phyloP scores from a whole-genome alignment of 192 early-diverging fungal species.

The Chytriomyces confervae region DNA sequence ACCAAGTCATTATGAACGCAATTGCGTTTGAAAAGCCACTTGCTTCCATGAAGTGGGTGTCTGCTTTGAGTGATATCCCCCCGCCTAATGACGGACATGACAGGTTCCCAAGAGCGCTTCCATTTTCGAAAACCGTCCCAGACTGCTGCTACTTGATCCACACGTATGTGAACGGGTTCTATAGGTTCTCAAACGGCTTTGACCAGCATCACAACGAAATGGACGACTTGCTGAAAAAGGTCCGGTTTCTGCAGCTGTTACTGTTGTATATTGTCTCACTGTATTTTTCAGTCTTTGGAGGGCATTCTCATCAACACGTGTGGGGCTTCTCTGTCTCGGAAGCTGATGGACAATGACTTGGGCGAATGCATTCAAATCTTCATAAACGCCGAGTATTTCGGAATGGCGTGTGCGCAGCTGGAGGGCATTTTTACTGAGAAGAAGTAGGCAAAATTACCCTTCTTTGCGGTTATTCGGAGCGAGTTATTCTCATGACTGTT shows the following conservation, averaged over 20 bases:
- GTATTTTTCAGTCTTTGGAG: constrained; percentile 57
- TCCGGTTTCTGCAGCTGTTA: constrained; percentile 1
- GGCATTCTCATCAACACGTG: constrained; percentile 73
- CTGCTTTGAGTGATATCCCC: not conserved
- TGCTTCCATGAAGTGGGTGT: not conserved
- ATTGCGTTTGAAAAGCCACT: constrained; percentile 62
- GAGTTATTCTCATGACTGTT: not conserved
- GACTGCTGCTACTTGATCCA: constrained; percentile 73
- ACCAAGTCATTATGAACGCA: constrained; percentile 64
- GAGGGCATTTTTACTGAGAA: constrained; percentile 76
- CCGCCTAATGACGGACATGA: not conserved
- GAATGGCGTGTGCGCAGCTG: constrained; percentile 71
- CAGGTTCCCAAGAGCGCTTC: constrained; percentile 74
- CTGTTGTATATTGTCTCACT: not conserved
- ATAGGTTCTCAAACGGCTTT: constrained; percentile 85
- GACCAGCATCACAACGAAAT: constrained; percentile 82
- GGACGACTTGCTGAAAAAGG: constrained; percentile 84
- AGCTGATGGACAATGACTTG: constrained; percentile 72
- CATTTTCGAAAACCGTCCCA: constrained; percentile 83
- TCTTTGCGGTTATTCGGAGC: not conserved
- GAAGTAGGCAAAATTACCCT: constrained; percentile 40
- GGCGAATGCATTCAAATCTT: constrained; percentile 85
- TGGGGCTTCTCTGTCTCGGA: constrained; percentile 68
- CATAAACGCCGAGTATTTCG: constrained; percentile 80
- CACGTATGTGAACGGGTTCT: constrained; percentile 77